phyloP scores from a whole-genome alignment of 495 filamentous ascomycete species.

The Parachaetomium inaequale region DNA sequence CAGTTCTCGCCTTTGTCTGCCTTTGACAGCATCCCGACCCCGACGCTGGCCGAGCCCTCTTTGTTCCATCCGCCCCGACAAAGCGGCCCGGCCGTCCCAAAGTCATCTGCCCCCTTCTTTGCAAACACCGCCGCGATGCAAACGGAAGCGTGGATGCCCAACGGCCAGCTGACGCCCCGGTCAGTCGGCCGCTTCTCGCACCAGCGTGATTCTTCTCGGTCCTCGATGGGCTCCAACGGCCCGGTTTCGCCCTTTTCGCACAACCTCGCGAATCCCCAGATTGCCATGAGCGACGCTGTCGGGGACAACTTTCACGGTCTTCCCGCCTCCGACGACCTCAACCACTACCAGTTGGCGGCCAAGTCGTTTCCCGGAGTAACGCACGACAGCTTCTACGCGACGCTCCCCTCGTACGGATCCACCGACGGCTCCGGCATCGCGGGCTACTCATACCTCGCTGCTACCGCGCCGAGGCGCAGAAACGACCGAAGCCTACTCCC shows the following conservation, averaged over 20 bases:
- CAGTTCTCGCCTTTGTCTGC: constrained; percentile 40
- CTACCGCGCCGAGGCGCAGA: constrained; percentile 33
- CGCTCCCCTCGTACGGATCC: constrained; percentile 27
- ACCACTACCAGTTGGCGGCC: constrained; percentile 39
- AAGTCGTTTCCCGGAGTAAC: constrained; percentile 33
- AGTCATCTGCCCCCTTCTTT: constrained; percentile 28
- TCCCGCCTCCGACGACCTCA: constrained; percentile 35
- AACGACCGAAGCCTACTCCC: constrained; percentile 38
- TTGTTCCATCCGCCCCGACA: constrained; percentile 31
- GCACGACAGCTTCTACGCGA: constrained; percentile 38
- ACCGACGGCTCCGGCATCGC: constrained; percentile 21
- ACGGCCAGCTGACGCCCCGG: constrained; percentile 41
- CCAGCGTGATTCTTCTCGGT: constrained; percentile 53
- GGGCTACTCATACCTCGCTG: constrained; percentile 28
- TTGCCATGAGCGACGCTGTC: constrained; percentile 44
- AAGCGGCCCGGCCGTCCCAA: constrained; percentile 27
- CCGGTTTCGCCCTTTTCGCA: constrained; percentile 53
- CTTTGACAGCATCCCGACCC: constrained; percentile 37
- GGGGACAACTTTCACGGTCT: constrained; percentile 40
- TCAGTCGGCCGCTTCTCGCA: constrained; percentile 41
- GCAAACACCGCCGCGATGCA: constrained; percentile 40
- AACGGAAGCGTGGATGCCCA: constrained; percentile 42
- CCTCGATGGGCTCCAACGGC: constrained; percentile 53
- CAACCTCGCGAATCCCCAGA: constrained; percentile 51
- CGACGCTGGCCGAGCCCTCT: constrained; percentile 31